Percentiles rank a stretch among this genome's conserved stretches.
Evolutionary conservation across 257 asterid species (phyloP).

Genomic region (Solanum etuberosum): DNA sequence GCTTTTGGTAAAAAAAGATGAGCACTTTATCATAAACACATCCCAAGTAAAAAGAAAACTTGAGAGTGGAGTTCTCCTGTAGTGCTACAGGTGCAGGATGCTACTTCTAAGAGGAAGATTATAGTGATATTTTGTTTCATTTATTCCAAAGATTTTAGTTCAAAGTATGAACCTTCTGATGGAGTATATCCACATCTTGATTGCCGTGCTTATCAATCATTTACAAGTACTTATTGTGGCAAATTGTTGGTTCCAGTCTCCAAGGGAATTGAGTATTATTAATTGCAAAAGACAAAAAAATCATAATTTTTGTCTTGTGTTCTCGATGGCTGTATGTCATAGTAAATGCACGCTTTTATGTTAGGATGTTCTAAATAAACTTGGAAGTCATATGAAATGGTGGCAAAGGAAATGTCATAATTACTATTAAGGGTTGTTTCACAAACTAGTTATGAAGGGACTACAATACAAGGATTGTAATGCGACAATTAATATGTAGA

Average conservation of each 20-base stretch:
- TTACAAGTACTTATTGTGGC: neutral
- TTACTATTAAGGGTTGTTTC: neutral
- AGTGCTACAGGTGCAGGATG: neutral
- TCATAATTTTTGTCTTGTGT: neutral
- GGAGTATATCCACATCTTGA: neutral
- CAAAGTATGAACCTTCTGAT: neutral
- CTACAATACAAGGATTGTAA: neutral
- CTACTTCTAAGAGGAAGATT: neutral
- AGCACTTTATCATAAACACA: neutral
- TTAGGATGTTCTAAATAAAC: neutral
- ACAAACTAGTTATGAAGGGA: neutral
- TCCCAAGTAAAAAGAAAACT: neutral
- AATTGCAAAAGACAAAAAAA: neutral
- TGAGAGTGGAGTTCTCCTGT: neutral
- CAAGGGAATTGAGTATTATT: neutral
- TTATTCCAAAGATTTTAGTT: neutral
- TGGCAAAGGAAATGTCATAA: neutral
- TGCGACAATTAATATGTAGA: neutral
- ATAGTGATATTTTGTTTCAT: neutral
- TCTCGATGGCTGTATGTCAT: neutral
- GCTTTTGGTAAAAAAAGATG: neutral
- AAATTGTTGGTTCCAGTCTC: neutral
- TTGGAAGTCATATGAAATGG: neutral
- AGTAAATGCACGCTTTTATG: neutral
- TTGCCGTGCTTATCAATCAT: neutral